Evolutionary conservation across 495 filamentous ascomycete species (phyloP).

Genomic region (Trichoderma erinaceum): DNA sequence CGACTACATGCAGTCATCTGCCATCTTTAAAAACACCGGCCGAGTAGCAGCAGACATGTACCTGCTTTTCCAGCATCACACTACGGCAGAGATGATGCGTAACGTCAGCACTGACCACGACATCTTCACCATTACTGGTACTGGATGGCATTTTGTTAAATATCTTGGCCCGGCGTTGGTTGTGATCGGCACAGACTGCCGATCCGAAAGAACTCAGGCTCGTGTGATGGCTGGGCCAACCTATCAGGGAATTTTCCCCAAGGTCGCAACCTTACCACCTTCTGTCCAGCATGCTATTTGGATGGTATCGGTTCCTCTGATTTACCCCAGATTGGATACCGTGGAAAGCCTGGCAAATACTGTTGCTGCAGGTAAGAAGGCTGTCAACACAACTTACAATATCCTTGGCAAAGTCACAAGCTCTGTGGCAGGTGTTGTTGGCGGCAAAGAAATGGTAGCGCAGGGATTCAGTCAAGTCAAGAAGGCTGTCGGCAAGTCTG

Average conservation of each 20-base stretch:
- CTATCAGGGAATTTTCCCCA: conserved; percentile 95
- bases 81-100: conserved; percentile 85
- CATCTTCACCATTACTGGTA: conserved; percentile 93
- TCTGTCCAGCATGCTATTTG: conserved; percentile 93
- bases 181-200: conserved; percentile 81
- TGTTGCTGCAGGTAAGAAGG: conserved; percentile 91
- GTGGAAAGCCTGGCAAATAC: conserved; percentile 86
- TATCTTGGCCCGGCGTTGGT: conserved; percentile 88
- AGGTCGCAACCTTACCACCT: conserved; percentile 83
- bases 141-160: conserved; percentile 97
- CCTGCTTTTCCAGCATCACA: conserved; percentile 97
- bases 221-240: conserved; percentile 95
- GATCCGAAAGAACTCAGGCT: conserved; percentile 81
- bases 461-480: conserved; percentile 92
- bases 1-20: conserved; percentile 94
- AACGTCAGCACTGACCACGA: conserved; percentile 80
- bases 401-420: conserved; percentile 88
- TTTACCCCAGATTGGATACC: conserved; percentile 87
- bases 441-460: conserved; percentile 83
- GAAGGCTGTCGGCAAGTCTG: conserved; percentile 88
- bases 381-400: conserved; percentile 92
- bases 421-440: conserved; percentile 88
- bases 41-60: conserved; percentile 98
- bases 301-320: conserved; percentile 84
- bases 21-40: conserved; percentile 97